These are phyloP conservation scores for Obba rivulosa DNA, from an alignment of 768 basidiomycete species.

Conservation along the genomic window DNA sequence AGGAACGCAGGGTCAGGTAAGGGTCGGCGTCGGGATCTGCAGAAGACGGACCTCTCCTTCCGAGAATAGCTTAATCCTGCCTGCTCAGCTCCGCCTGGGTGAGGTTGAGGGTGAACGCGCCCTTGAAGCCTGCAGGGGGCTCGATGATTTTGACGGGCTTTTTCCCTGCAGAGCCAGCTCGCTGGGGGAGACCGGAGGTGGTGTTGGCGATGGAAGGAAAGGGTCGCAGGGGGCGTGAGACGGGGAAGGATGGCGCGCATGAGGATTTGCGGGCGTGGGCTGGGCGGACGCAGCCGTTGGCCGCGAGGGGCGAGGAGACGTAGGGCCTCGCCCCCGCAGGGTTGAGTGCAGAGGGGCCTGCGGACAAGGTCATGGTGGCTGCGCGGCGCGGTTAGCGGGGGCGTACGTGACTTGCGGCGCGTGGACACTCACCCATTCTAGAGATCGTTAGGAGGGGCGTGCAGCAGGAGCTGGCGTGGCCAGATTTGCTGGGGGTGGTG, in stretches of 20 bases:
- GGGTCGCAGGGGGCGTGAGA: conserved; percentile 73
- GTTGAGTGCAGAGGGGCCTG: conserved; percentile 15
- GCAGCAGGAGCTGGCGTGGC: not conserved
- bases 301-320: conserved; percentile 62
- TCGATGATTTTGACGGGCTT: conserved; percentile 72
- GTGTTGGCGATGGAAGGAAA: conserved; percentile 58
- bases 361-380: conserved; percentile 20
- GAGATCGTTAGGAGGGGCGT: too few species aligned
- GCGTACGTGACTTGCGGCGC: conserved; percentile 49
- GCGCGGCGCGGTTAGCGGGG: conserved; percentile 9
- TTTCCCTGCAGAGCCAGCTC: conserved; percentile 23
- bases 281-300: conserved; percentile 27
- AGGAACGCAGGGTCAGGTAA: not conserved
- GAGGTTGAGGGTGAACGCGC: conserved; percentile 70
- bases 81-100: conserved; percentile 81
- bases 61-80: conserved; percentile 39
- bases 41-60: not conserved
- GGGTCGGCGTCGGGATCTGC: not conserved
- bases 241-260: conserved; percentile 45
- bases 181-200: not conserved
- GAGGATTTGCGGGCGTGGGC: conserved; percentile 33
- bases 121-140: conserved; percentile 66
- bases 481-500: not conserved
- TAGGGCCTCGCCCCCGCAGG: conserved; percentile 19
- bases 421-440: conserved; percentile 25